These are phyloP conservation scores for Kwoniella shandongensis DNA, from an alignment of 768 basidiomycete genomes.

Conservation along the genomic window DNA sequence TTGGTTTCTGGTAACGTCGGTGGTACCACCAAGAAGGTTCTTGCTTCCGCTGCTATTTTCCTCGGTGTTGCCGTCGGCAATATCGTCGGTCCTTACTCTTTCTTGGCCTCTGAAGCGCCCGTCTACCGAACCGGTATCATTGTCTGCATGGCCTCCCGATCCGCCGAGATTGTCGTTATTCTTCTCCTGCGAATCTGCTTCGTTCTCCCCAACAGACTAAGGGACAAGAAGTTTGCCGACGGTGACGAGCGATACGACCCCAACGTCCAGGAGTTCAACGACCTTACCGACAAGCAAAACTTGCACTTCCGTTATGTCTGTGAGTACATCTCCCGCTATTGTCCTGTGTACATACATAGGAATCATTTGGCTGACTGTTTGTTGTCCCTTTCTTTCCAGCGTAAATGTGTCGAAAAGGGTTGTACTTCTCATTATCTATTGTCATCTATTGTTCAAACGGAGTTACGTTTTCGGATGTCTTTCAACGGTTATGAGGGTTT, in stretches of 20 bases:
- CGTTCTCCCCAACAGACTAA: constrained; percentile 32
- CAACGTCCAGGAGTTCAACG: constrained; percentile 27
- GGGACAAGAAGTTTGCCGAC: constrained; percentile 34
- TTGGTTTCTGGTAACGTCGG: constrained; percentile 42
- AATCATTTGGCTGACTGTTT: neutral
- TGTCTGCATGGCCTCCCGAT: constrained; percentile 40
- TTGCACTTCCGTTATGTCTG: constrained; percentile 37
- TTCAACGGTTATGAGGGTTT: no score
- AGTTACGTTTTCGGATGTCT: neutral
- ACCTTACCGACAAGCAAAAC: constrained; percentile 45
- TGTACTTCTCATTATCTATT: no score
- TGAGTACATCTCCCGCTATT: neutral
- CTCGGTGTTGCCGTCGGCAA: constrained; percentile 45
- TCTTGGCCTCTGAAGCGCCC: constrained; percentile 30
- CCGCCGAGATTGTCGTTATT: constrained; percentile 39
- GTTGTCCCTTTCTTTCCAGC: neutral
- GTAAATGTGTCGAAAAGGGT: neutral
- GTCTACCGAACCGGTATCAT: constrained; percentile 40
- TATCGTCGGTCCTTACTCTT: constrained; percentile 32
- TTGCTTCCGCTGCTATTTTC: constrained; percentile 40
- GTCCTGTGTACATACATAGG: neutral
- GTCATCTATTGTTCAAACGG: no score
- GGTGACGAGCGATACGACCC: constrained; percentile 38
- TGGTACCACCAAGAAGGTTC: constrained; percentile 49
- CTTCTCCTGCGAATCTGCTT: constrained; percentile 37